Evolutionary conservation across 495 filamentous ascomycete species (phyloP).

Genomic region (Friedmanniomyces simplex): DNA sequence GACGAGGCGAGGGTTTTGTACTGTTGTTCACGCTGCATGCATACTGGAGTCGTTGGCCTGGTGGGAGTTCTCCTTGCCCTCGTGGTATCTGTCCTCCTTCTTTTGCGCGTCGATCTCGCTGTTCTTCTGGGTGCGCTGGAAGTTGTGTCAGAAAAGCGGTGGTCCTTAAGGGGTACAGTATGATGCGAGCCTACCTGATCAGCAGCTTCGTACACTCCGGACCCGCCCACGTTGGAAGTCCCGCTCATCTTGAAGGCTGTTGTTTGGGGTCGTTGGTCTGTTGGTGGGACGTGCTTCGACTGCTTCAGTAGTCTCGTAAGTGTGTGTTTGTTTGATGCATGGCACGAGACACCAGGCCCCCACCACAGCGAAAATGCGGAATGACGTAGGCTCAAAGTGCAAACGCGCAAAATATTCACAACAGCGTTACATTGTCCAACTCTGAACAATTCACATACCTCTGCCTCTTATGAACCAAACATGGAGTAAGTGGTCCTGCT

Average conservation of each 20-base stretch:
- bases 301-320: too few species aligned
- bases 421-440: too few species aligned
- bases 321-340: too few species aligned
- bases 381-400: too few species aligned
- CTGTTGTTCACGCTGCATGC: conserved; percentile 12
- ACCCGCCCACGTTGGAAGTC: conserved; percentile 45
- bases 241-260: conserved; percentile 20
- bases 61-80: conserved; percentile 58
- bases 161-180: not conserved
- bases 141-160: not conserved
- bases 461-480: too few species aligned
- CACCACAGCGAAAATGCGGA: too few species aligned
- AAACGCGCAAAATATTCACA: too few species aligned
- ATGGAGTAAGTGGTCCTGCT: too few species aligned
- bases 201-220: conserved; percentile 49
- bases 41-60: conserved; percentile 61
- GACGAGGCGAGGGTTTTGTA: too few species aligned
- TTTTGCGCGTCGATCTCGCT: conserved; percentile 42
- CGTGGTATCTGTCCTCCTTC: conserved; percentile 45
- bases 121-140: conserved; percentile 48
- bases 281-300: too few species aligned
- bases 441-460: too few species aligned
- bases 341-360: too few species aligned
- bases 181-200: conserved; percentile 39
- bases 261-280: not conserved